A percentile compares a stretch with the other conserved stretches of the same genome.
Conservation (phyloP, 495 filamentous ascomycete species). For the Aspergillus funiculosus region DNA sequence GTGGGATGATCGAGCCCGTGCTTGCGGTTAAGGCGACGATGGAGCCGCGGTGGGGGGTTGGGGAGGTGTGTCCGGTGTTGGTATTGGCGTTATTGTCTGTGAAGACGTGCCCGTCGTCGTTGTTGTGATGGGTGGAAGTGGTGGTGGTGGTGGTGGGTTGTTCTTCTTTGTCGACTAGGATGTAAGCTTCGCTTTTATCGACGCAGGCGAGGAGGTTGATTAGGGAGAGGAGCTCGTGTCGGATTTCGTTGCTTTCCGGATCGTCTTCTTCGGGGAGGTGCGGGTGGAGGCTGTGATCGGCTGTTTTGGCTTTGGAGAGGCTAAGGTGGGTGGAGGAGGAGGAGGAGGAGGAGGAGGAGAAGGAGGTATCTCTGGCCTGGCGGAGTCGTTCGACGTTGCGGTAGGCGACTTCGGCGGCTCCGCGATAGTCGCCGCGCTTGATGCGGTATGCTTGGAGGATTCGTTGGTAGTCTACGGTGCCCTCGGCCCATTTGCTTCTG, state of each 20-base stretch:
- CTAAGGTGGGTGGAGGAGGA: conserved; percentile 43
- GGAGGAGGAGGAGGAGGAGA: too few species aligned
- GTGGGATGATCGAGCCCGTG: conserved; percentile 1
- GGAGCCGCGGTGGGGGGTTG: conserved; percentile 13
- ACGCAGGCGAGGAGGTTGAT: conserved; percentile 87
- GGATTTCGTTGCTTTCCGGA: conserved; percentile 48
- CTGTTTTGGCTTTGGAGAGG: conserved; percentile 31
- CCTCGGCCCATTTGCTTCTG: conserved; percentile 27
- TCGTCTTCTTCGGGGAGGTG: conserved; percentile 45
- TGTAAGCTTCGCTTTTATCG: conserved; percentile 70
- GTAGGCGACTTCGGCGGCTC: conserved; percentile 73
- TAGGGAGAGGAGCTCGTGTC: conserved; percentile 66
- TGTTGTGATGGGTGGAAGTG: conserved; percentile 27
- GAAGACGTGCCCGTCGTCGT: conserved; percentile 40
- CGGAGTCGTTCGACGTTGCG: conserved; percentile 55
- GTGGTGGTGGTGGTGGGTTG: conserved; percentile 12
- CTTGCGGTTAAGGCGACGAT: conserved; percentile 11
- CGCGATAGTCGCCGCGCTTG: conserved; percentile 75
- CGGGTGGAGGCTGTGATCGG: conserved; percentile 50
- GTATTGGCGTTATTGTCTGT: conserved; percentile 44
- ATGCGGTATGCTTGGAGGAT: conserved; percentile 88
- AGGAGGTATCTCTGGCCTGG: conserved; percentile 42
- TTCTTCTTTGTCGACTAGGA: conserved; percentile 47
- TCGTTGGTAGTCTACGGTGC: conserved; percentile 57
- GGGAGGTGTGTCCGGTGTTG: too few species aligned